Evolutionary conservation across 2,329 filamentous ascomycete species (phyloP).

Genomic region (Scedosporium boydii): DNA sequence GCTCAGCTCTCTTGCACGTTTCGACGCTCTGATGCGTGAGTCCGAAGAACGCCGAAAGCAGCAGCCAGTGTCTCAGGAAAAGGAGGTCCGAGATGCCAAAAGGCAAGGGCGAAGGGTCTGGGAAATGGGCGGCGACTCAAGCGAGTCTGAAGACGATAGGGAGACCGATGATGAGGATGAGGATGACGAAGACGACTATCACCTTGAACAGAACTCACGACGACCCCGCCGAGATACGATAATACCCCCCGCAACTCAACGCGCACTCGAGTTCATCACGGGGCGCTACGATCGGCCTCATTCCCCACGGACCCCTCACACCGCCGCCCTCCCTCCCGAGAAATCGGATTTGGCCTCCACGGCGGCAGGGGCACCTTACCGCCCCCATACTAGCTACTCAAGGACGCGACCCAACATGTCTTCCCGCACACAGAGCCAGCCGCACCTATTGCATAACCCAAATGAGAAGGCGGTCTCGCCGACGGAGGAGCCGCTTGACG

Average conservation of each 20-base stretch:
- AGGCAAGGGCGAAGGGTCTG: background rate
- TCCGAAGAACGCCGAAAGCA: conserved; percentile 40
- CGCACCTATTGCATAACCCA: conserved; percentile 9
- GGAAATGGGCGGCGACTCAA: conserved; percentile 37
- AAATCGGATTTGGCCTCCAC: conserved; percentile 12
- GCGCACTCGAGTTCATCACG: conserved; percentile 40
- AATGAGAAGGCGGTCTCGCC: background rate
- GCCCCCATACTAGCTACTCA: conserved; percentile 45
- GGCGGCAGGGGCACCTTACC: conserved; percentile 18
- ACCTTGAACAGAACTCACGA: conserved; percentile 15
- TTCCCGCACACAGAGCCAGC: conserved; percentile 10
- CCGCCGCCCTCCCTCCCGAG: conserved; percentile 12
- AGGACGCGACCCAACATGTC: conserved; percentile 8
- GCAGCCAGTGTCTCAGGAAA: conserved; percentile 21
- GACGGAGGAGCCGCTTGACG: conserved; percentile 12
- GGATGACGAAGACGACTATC: conserved; percentile 23
- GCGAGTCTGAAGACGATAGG: conserved; percentile 23
- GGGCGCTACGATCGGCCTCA: conserved; percentile 27
- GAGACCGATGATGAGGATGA: conserved; percentile 30
- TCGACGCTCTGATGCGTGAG: conserved; percentile 57
- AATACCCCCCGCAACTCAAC: conserved; percentile 37
- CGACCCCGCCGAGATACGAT: conserved; percentile 16
- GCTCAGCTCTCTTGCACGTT: conserved; percentile 53
- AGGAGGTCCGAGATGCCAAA: conserved; percentile 16
- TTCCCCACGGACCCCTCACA: conserved; percentile 21